Percentiles rank a stretch among this genome's conserved stretches.
Evolutionary conservation across 257 asterid genomes (phyloP).

Genomic region (Lithospermum erythrorhizon): DNA sequence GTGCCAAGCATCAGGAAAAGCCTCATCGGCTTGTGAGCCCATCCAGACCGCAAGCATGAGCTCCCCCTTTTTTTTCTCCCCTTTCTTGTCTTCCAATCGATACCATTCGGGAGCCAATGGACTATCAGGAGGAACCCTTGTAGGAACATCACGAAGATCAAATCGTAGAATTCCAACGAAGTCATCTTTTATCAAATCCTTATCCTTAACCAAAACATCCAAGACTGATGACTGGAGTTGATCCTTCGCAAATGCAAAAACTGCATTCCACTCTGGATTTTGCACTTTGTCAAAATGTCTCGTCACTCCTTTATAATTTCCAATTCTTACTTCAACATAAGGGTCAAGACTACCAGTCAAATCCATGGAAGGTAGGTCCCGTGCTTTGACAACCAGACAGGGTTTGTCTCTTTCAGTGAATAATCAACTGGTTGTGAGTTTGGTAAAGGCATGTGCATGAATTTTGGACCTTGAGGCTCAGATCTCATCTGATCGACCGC

Average conservation of each 20-base stretch:
- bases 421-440: conserved; percentile 52
- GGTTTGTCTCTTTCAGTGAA: conserved; percentile 68
- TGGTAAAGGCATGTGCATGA: conserved; percentile 29
- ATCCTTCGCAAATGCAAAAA: conserved; percentile 70
- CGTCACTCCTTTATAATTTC: conserved; percentile 82
- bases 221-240: conserved; percentile 61
- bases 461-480: conserved; percentile 36
- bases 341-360: conserved; percentile 75
- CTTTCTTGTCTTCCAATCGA: conserved; percentile 55
- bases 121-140: conserved; percentile 85
- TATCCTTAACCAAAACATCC: conserved; percentile 62
- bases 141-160: conserved; percentile 70
- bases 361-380: conserved; percentile 63
- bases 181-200: conserved; percentile 68
- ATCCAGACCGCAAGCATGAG: conserved; percentile 89
- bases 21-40: conserved; percentile 96
- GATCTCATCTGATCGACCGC: conserved; percentile 46
- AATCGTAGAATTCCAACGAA: conserved; percentile 53
- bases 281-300: conserved; percentile 60
- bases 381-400: conserved; percentile 75
- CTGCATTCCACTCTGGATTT: conserved; percentile 76
- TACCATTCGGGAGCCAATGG: conserved; percentile 98
- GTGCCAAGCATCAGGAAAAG: conserved; percentile 94
- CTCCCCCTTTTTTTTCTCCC: conserved; percentile 61
- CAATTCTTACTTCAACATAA: conserved; percentile 74